Percentiles rank a stretch among this genome's conserved stretches.
phyloP scores from a whole-genome alignment of 2,329 filamentous ascomycete species.

The Botrytis paeoniae region DNA sequence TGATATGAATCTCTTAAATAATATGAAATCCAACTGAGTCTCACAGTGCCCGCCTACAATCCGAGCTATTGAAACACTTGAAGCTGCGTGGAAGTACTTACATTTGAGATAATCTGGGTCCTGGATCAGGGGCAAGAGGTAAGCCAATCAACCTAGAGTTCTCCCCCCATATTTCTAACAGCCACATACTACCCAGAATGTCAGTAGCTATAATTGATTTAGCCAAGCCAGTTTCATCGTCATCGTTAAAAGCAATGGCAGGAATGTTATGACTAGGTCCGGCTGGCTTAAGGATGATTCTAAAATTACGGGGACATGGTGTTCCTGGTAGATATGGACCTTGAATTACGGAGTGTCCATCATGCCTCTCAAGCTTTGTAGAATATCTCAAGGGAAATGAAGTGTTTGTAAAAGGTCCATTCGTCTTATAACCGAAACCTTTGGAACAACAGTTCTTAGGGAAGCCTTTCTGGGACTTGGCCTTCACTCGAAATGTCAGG shows the following conservation, averaged over 20 bases:
- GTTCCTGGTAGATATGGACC: background rate
- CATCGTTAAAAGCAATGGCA: slow-evolving; percentile 31
- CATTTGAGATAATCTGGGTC: background rate
- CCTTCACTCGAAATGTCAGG: background rate
- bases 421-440: background rate
- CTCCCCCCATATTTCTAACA: slow-evolving; percentile 4
- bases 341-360: background rate
- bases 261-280: slow-evolving; percentile 32
- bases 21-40: background rate
- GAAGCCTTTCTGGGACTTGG: background rate
- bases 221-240: slow-evolving; percentile 26
- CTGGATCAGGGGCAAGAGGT: background rate
- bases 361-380: too few species aligned
- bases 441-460: background rate
- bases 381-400: background rate
- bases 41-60: background rate
- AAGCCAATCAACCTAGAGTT: background rate
- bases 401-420: background rate
- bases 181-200: slow-evolving; percentile 29
- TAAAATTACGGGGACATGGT: slow-evolving; percentile 20
- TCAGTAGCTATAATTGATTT: slow-evolving; percentile 31
- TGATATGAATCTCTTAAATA: background rate
- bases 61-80: background rate
- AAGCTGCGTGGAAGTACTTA: background rate
- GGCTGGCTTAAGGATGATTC: slow-evolving; percentile 21